A percentile compares a stretch with the other conserved stretches of the same genome.
These are phyloP conservation scores for Hypoxylon fragiforme DNA, from an alignment of 495 filamentous ascomycete genomes.

Conservation along the genomic window DNA sequence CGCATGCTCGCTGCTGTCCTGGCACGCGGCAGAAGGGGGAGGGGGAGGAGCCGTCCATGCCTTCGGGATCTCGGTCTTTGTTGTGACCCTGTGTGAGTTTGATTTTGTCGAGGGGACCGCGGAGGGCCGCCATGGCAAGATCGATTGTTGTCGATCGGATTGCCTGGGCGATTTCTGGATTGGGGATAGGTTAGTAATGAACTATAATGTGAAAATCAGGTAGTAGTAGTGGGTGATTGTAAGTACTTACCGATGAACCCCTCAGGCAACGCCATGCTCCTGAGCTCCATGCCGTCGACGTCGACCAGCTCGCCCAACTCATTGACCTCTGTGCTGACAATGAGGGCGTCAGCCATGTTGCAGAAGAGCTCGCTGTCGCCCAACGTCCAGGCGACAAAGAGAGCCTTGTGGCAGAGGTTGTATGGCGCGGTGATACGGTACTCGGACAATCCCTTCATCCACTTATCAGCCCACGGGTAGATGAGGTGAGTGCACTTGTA, in stretches of 20 bases:
- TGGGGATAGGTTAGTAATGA: too few species aligned
- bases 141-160: too few species aligned
- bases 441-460: constrained; percentile 1
- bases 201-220: too few species aligned
- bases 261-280: constrained; percentile 12
- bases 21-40: too few species aligned
- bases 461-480: constrained; percentile 20
- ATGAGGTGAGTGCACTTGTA: constrained; percentile 21
- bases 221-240: too few species aligned
- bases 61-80: too few species aligned
- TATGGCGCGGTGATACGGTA: not conserved
- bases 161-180: too few species aligned
- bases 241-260: constrained; percentile 16
- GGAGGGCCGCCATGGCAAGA: too few species aligned
- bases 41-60: too few species aligned
- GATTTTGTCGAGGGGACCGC: too few species aligned
- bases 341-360: constrained; percentile 14
- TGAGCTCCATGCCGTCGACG: constrained; percentile 2
- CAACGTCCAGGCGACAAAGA: constrained; percentile 17
- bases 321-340: constrained; percentile 16
- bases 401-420: constrained; percentile 14
- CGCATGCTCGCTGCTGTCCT: too few species aligned
- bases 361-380: constrained; percentile 18
- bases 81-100: too few species aligned
- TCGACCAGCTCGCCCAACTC: constrained; percentile 10